Percentiles rank a stretch among this genome's conserved stretches.
Conservation (phyloP, 2,329 filamentous ascomycete genomes). For the Alternaria viburni region DNA sequence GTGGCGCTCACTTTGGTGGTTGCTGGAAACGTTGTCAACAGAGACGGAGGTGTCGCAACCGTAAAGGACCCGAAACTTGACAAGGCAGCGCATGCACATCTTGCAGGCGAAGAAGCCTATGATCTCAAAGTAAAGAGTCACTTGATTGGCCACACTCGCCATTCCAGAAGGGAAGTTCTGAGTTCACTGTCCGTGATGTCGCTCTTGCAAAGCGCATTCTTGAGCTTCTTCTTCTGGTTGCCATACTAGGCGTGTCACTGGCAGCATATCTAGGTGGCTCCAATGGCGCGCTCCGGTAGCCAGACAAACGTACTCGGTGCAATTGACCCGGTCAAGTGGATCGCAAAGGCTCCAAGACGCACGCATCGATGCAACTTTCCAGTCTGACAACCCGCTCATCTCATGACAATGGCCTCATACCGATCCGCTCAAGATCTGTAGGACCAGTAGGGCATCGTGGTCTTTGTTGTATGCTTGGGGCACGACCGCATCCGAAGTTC, state of each 20-base stretch:
- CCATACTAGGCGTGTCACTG: neutral
- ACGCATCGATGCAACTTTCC: neutral
- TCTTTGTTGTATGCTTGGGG: neutral
- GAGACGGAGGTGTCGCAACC: neutral
- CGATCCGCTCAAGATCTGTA: neutral
- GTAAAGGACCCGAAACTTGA: neutral
- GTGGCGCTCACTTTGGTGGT: neutral
- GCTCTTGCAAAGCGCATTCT: neutral
- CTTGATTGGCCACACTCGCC: neutral
- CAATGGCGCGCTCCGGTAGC: neutral
- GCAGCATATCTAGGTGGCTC: neutral
- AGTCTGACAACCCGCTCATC: neutral
- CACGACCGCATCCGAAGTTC: neutral
- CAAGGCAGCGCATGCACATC: neutral
- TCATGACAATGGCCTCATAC: accelerated
- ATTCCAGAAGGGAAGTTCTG: neutral
- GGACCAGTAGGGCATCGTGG: neutral
- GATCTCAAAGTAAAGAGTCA: neutral
- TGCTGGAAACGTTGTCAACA: neutral
- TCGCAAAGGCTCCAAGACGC: neutral
- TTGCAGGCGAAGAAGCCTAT: neutral
- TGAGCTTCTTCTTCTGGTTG: neutral
- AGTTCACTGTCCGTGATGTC: neutral
- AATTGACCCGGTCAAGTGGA: neutral
- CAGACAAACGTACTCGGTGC: accelerated